phyloP scores from a whole-genome alignment of 305 asterid species.

The Galium porrigens region DNA sequence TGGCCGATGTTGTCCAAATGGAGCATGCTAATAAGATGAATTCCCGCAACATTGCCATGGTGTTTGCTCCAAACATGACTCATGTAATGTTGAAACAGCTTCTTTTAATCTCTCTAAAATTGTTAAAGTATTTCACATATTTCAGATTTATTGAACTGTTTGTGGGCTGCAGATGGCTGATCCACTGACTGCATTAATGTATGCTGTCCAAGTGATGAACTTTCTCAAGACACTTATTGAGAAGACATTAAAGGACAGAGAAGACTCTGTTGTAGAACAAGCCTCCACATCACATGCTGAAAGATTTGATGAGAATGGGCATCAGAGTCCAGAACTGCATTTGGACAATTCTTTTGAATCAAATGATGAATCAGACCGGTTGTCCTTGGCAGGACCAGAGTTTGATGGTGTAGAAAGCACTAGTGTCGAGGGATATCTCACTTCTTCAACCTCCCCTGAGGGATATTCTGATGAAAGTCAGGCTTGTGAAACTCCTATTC shows the following conservation, averaged over 20 bases:
- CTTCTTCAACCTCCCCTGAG: slow-evolving; percentile 36
- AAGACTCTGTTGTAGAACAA: slow-evolving; percentile 36
- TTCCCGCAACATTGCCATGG: slow-evolving; percentile 87
- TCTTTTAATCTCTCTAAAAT: background rate
- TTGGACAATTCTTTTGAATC: slow-evolving; percentile 19
- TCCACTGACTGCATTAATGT: slow-evolving; percentile 89
- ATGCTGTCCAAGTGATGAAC: slow-evolving; percentile 97
- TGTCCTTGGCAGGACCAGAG: slow-evolving; percentile 30
- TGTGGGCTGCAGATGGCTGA: slow-evolving; percentile 64
- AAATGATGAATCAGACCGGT: slow-evolving; percentile 21
- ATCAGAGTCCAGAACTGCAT: slow-evolving; percentile 29
- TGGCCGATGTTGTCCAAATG: slow-evolving; percentile 84
- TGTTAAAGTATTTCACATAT: background rate
- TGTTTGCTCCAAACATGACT: slow-evolving; percentile 97
- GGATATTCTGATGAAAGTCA: slow-evolving; percentile 42
- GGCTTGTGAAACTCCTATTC: slow-evolving; percentile 35
- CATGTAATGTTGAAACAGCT: slow-evolving; percentile 34
- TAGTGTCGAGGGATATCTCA: slow-evolving; percentile 40
- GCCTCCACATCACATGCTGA: slow-evolving; percentile 24
- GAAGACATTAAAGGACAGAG: slow-evolving; percentile 59
- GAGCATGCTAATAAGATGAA: slow-evolving; percentile 86
- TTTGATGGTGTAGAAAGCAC: slow-evolving; percentile 27
- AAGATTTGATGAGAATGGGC: slow-evolving; percentile 51
- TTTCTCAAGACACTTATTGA: slow-evolving; percentile 75
- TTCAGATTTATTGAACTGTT: background rate